Evolutionary conservation across 192 early-diverging fungal species (phyloP).

Genomic region (Entrophospora sp.): DNA sequence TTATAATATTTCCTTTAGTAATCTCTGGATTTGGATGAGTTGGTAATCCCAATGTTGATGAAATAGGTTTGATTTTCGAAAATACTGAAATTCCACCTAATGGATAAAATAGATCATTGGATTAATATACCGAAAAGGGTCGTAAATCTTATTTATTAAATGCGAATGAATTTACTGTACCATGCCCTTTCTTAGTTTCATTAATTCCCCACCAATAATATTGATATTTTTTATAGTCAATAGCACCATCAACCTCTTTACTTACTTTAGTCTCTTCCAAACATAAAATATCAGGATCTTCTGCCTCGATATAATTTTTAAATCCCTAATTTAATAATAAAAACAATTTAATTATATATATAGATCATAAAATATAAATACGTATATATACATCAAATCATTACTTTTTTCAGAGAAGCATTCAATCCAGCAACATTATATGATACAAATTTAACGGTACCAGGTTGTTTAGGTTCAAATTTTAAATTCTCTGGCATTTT

Average conservation of each 20-base stretch:
- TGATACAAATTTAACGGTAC: conserved; percentile 55
- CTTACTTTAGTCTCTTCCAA: conserved; percentile 84
- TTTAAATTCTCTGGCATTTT: conserved; percentile 51
- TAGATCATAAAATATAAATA: neutral
- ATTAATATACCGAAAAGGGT: neutral
- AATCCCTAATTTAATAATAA: conserved; percentile 36
- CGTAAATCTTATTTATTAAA: no score
- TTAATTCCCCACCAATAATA: conserved; percentile 62
- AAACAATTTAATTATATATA: neutral
- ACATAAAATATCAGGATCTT: conserved; percentile 74
- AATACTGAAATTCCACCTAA: conserved; percentile 64
- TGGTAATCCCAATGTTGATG: conserved; percentile 52
- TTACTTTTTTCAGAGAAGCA: conserved; percentile 66
- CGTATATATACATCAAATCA: neutral
- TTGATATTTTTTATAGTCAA: conserved; percentile 56
- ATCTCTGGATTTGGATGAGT: conserved; percentile 33
- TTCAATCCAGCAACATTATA: conserved; percentile 74
- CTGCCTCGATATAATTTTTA: conserved; percentile 59
- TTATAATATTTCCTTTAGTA: conserved; percentile 61
- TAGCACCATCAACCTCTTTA: conserved; percentile 46
- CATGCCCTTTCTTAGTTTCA: conserved; percentile 74
- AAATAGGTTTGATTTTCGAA: conserved; percentile 66
- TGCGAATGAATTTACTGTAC: neutral
- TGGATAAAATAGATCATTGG: neutral
- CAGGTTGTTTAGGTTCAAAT: conserved; percentile 42